Conservation (phyloP, 352 stramenopile species). For the Achlya hypogyna region DNA sequence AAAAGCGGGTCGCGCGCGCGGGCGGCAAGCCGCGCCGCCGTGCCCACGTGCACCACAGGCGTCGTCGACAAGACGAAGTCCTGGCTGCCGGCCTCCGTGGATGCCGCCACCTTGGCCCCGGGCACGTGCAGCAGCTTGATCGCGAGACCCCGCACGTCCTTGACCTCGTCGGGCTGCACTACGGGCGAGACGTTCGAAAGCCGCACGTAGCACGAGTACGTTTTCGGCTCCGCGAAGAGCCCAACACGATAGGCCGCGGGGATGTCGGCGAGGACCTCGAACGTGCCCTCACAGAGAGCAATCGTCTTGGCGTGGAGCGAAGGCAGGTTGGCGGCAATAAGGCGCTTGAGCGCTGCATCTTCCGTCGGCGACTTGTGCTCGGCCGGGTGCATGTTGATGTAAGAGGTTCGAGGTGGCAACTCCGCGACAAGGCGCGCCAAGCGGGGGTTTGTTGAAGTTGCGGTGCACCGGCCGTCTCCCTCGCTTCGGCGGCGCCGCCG, state of each 20-base stretch:
- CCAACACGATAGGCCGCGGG: background rate
- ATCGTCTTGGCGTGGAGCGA: background rate
- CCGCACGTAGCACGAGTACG: background rate
- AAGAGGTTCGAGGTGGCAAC: no score
- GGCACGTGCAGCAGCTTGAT: slow-evolving; percentile 4
- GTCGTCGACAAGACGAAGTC: background rate
- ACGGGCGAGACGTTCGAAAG: background rate
- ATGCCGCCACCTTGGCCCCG: background rate
- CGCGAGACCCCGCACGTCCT: background rate
- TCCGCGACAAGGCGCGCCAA: no score
- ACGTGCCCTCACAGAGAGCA: background rate
- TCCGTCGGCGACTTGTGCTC: no score
- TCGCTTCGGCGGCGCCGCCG: no score
- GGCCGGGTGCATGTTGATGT: background rate
- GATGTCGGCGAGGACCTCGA: background rate
- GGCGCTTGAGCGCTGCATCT: background rate
- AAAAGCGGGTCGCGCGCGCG: background rate
- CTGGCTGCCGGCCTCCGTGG: background rate
- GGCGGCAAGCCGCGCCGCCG: background rate
- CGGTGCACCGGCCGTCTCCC: no score
- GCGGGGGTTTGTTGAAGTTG: no score
- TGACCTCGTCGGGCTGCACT: background rate
- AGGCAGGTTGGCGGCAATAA: background rate
- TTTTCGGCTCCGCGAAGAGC: background rate
- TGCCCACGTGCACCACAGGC: background rate